Evolutionary conservation across 2,329 filamentous ascomycete species (phyloP).

Genomic region (Dothideomycetidae sp.): DNA sequence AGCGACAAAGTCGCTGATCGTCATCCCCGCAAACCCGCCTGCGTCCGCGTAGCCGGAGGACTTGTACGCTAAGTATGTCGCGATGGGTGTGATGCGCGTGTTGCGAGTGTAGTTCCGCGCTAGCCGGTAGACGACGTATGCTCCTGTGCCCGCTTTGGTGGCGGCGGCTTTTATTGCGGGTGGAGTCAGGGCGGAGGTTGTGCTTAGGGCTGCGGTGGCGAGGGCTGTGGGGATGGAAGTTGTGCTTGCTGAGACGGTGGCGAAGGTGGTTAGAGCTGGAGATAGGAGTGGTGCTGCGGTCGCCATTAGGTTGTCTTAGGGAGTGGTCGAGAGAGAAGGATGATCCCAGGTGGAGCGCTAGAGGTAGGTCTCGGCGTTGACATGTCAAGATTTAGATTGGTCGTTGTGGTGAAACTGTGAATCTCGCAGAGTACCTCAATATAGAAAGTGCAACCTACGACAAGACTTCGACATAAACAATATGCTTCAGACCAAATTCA

Average conservation of each 20-base stretch:
- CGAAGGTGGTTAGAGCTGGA: conserved; percentile 3
- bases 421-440: too few relatives aligned
- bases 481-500: too few relatives aligned
- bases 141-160: background rate
- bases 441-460: too few relatives aligned
- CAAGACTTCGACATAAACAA: too few relatives aligned
- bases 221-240: background rate
- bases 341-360: too few relatives aligned
- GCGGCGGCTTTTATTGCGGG: conserved; percentile 2
- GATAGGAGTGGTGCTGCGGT: conserved; percentile 7
- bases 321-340: background rate
- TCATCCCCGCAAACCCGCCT: conserved; percentile 11
- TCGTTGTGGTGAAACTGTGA: too few relatives aligned
- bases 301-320: conserved; percentile 1
- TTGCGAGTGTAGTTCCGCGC: conserved; percentile 7
- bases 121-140: conserved; percentile 3
- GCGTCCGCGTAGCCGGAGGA: conserved; percentile 10
- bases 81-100: conserved; percentile 12
- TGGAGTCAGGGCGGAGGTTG: background rate
- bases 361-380: too few relatives aligned
- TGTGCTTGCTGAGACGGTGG: background rate
- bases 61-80: conserved; percentile 13
- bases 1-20: conserved; percentile 12
- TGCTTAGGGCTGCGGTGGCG: background rate
- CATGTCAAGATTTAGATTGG: too few relatives aligned